These are phyloP conservation scores for Eimeria acervulina DNA, from an alignment of 169 alveolate genomes.

Conservation along the genomic window DNA sequence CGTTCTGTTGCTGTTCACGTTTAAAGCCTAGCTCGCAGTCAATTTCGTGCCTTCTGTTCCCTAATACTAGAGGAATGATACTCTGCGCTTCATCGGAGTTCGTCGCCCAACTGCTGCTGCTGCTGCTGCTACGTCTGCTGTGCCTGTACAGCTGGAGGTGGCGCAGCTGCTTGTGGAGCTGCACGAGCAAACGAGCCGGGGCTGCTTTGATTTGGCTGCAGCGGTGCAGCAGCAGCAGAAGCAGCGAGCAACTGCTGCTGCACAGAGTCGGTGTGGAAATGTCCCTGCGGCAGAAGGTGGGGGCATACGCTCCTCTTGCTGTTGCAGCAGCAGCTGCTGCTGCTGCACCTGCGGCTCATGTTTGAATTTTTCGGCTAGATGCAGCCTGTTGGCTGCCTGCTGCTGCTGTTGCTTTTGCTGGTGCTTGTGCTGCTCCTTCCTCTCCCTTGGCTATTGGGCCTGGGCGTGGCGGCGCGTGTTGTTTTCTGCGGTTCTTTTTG, in stretches of 20 bases:
- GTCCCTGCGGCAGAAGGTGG: slow-evolving; percentile 40
- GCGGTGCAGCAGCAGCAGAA: slow-evolving; percentile 45
- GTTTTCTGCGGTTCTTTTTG: too few relatives aligned
- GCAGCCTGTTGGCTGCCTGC: neutral
- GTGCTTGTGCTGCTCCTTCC: too few relatives aligned
- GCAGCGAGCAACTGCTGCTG: slow-evolving; percentile 48
- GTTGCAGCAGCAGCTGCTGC: neutral
- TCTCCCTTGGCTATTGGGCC: too few relatives aligned
- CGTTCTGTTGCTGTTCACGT: neutral
- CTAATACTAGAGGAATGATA: neutral
- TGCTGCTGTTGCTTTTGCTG: too few relatives aligned
- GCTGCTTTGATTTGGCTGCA: slow-evolving; percentile 66
- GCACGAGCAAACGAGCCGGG: slow-evolving; percentile 55
- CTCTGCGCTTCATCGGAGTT: neutral
- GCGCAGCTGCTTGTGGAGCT: slow-evolving; percentile 77
- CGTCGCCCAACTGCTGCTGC: neutral
- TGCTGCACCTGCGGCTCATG: neutral
- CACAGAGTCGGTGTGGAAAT: slow-evolving; percentile 43
- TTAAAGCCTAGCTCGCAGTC: neutral
- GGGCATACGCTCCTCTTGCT: neutral
- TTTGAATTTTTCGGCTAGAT: neutral
- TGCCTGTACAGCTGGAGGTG: slow-evolving; percentile 74
- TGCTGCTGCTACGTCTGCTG: slow-evolving; percentile 1
- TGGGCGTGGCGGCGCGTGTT: too few relatives aligned
- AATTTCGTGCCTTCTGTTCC: neutral